Evolutionary conservation across 2,329 filamentous ascomycete species (phyloP), one percentile per base, ranked within the genome.

Genomic region (Hysterium pulicare): DNA sequence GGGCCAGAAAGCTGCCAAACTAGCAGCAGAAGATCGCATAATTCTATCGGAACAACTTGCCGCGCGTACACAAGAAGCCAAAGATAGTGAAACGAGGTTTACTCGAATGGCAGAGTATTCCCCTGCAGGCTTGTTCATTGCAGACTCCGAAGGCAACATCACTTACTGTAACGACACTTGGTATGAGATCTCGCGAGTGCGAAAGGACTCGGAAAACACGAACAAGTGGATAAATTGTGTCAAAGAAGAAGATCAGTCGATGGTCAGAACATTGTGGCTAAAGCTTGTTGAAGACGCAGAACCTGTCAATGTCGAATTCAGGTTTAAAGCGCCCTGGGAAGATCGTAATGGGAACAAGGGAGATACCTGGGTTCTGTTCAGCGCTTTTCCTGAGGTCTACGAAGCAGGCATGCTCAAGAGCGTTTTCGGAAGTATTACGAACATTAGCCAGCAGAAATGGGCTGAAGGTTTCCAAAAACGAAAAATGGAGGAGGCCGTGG

Each of bases 391-490:
- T 0, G 86, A 90, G 54, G 84, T 78, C 55, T 76, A 84, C 47
- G 68, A 73, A 1, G 70, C 79, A 21, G 85, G 84, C 3, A 70
- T 72, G 21, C 73, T 90, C 39, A 87, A 87, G 68, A 81, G 83
- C 47, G 83, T 90, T 2, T 90, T 90, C 53, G 86, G 86, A 40
- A 86, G 83, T 57, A 84, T 94, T 39, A 91, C 87, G 0, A 87
- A 94, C 57, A 94, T 95, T 50, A 89, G 85, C 15, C 80, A 86
- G 41, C 87, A 93, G 61, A 95, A 94, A 62, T 84, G 84, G 74
- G 87, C 88, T 1, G 88, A 94, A 64, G 82, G 84, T 35, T 81
- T 89, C 24, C 87, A 94, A 63, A 87, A 79, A 54, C 77, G 83
- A 33, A 82, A 87, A 44, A 84, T 87, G 57, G 81, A 90, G 56